Conservation (phyloP, 208 protist species). For the Crithidia sp. region DNA sequence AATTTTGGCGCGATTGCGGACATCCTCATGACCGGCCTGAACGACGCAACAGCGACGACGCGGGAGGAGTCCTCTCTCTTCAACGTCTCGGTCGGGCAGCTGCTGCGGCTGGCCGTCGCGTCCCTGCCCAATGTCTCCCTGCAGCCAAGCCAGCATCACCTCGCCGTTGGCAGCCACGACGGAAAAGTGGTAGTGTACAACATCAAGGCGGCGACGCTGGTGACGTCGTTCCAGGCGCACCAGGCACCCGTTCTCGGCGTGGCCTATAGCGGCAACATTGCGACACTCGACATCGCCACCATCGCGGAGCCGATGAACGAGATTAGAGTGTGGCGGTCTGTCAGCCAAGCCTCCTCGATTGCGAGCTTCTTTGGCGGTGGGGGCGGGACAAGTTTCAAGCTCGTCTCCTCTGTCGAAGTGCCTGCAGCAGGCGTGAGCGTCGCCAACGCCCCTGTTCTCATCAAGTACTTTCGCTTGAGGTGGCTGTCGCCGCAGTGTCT, state of each 20-base stretch:
- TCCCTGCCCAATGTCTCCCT: slow-evolving; percentile 78
- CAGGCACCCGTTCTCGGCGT: slow-evolving; percentile 56
- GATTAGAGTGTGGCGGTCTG: slow-evolving; percentile 71
- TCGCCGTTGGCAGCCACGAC: slow-evolving; percentile 66
- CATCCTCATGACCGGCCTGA: slow-evolving; percentile 20
- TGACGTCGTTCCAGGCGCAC: slow-evolving; percentile 69
- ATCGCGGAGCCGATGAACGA: slow-evolving; percentile 65
- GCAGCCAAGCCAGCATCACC: slow-evolving; percentile 68
- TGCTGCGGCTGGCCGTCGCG: slow-evolving; percentile 49
- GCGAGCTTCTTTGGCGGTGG: slow-evolving; percentile 44
- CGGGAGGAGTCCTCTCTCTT: slow-evolving; percentile 46
- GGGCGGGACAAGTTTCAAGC: slow-evolving; percentile 32
- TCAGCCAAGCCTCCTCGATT: slow-evolving; percentile 34
- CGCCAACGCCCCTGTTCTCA: slow-evolving; percentile 23
- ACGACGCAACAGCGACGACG: slow-evolving; percentile 1
- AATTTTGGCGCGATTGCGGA: slow-evolving; percentile 30
- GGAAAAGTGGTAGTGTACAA: slow-evolving; percentile 74
- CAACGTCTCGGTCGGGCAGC: slow-evolving; percentile 40
- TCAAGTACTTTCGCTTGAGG: slow-evolving; percentile 58
- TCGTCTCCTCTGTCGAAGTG: slow-evolving; percentile 37
- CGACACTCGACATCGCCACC: slow-evolving; percentile 72
- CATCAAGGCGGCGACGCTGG: slow-evolving; percentile 58
- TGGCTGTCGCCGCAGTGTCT: slow-evolving; percentile 88
- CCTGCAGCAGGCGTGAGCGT: slow-evolving; percentile 14
- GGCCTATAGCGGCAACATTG: slow-evolving; percentile 77